Evolutionary conservation across 805 yeast species (phyloP).

Genomic region (Hanseniaspora nectarophila): DNA sequence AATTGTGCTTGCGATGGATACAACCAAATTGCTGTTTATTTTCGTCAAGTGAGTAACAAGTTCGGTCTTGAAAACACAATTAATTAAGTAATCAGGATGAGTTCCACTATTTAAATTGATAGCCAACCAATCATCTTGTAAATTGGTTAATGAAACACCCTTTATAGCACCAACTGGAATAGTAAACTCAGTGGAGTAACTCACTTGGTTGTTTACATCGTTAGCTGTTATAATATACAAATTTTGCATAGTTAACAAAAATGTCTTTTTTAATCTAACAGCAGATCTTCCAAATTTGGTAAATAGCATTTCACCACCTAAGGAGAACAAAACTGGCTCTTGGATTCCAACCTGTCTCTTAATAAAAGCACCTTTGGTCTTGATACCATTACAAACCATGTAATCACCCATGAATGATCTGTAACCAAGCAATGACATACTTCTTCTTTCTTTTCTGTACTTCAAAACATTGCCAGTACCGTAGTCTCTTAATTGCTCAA

Average conservation of each 20-base stretch:
- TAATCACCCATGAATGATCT: conserved; percentile 93
- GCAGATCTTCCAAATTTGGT: conserved; percentile 91
- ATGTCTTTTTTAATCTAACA: conserved; percentile 57
- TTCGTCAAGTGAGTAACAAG: conserved; percentile 61
- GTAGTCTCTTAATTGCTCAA: conserved; percentile 71
- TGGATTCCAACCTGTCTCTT: conserved; percentile 55
- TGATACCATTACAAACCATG: conserved; percentile 65
- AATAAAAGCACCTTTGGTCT: conserved; percentile 66
- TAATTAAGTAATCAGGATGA: conserved; percentile 69
- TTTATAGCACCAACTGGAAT: conserved; percentile 50
- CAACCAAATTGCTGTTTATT: conserved; percentile 43
- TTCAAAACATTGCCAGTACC: conserved; percentile 55
- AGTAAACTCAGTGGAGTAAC: conserved; percentile 50
- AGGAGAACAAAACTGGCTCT: conserved; percentile 64
- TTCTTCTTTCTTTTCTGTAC: conserved; percentile 76
- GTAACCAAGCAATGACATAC: conserved; percentile 75
- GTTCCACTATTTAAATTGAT: conserved; percentile 28
- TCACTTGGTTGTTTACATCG: conserved; percentile 48
- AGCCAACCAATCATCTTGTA: conserved; percentile 91
- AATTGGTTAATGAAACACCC: conserved; percentile 54
- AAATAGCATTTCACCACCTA: conserved; percentile 66
- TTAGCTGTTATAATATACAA: conserved; percentile 66
- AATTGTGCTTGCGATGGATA: conserved; percentile 59
- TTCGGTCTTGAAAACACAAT: conserved; percentile 81
- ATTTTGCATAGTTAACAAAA: conserved; percentile 50